phyloP scores from a whole-genome alignment of 176 grass and related monocot genomes.

The Secale cereale region DNA sequence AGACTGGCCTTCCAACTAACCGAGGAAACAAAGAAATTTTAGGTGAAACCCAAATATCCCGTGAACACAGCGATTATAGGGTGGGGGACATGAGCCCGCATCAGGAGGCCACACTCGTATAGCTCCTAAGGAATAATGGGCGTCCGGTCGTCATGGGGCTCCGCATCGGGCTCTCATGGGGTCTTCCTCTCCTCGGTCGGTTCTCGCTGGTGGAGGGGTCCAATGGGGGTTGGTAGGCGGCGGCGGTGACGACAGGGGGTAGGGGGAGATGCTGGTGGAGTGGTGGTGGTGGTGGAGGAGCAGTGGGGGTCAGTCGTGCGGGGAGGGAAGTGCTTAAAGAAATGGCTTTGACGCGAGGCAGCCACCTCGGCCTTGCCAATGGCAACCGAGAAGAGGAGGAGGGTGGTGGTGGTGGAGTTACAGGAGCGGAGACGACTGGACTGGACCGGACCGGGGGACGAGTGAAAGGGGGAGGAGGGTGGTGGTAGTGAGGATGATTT shows the following conservation, averaged over 20 bases:
- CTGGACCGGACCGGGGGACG: background rate
- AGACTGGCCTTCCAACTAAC: too few species aligned
- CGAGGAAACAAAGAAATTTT: too few species aligned
- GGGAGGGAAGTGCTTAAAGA: background rate
- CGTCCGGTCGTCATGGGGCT: constrained; percentile 60
- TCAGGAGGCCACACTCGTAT: too few species aligned
- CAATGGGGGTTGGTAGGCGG: background rate
- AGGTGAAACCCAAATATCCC: too few species aligned
- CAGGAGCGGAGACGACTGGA: constrained; percentile 12
- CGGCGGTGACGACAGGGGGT: background rate
- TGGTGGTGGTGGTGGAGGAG: background rate
- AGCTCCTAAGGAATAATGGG: background rate
- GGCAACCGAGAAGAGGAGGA: background rate
- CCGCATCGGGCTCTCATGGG: constrained; percentile 45
- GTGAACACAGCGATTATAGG: too few species aligned
- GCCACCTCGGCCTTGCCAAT: background rate
- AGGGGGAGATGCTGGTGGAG: too few species aligned
- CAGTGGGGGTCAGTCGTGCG: background rate
- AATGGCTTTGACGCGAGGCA: background rate
- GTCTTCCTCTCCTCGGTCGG: background rate
- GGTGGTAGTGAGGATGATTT: too few species aligned
- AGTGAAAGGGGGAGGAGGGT: background rate
- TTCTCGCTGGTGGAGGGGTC: background rate
- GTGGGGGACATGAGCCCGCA: too few species aligned
- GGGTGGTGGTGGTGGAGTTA: constrained; percentile 2